Evolutionary conservation across 371 early-diverging fungal species (phyloP).

Genomic region (Mucor irregularis): DNA sequence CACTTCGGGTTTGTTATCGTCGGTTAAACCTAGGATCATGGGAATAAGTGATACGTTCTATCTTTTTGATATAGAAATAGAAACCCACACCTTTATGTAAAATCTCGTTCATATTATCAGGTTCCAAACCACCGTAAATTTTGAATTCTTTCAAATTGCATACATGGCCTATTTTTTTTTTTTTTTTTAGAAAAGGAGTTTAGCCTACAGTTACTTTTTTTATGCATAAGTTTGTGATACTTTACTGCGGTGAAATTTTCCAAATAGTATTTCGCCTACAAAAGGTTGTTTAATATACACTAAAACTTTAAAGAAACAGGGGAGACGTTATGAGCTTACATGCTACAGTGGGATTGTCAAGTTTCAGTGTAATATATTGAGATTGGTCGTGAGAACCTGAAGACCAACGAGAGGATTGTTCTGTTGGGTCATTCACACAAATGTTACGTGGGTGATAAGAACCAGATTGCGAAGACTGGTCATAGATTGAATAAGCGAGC

Average conservation of each 20-base stretch:
- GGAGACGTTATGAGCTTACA: conserved; percentile 44
- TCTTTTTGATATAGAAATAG: neutral
- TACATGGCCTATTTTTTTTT: conserved; percentile 91
- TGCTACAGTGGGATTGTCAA: conserved; percentile 72
- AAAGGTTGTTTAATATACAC: neutral
- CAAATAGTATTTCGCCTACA: conserved; percentile 87
- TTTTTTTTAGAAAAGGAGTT: conserved; percentile 59
- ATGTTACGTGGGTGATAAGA: conserved; percentile 80
- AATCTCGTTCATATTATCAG: conserved; percentile 82
- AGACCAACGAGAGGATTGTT: conserved; percentile 87
- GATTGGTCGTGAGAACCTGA: conserved; percentile 77
- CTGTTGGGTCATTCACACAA: conserved; percentile 69
- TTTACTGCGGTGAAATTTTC: conserved; percentile 90
- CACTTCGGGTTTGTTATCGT: conserved; percentile 90
- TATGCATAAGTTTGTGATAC: neutral
- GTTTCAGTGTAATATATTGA: conserved; percentile 78
- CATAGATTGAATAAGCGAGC: conserved; percentile 56
- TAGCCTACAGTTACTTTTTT: neutral
- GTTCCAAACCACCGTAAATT: conserved; percentile 83
- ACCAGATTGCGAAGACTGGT: conserved; percentile 76
- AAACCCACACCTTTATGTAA: conserved; percentile 63
- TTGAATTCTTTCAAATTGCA: conserved; percentile 98
- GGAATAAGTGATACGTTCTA: neutral
- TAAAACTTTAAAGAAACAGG: neutral
- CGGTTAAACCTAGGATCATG: conserved; percentile 36